phyloP scores from a whole-genome alignment of 345 rosid species.

The Eucalyptus decipiens region DNA sequence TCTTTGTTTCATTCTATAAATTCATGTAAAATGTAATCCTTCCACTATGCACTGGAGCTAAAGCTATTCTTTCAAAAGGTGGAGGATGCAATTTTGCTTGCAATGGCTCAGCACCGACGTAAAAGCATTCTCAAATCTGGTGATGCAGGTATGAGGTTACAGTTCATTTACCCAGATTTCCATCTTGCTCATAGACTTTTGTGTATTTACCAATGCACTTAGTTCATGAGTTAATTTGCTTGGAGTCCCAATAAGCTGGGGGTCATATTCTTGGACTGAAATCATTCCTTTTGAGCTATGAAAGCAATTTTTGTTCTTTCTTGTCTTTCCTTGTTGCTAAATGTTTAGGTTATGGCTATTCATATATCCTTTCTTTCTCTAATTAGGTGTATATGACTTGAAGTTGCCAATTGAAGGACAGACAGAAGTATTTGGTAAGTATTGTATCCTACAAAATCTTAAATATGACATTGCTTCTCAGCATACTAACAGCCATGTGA shows the following conservation, averaged over 20 bases:
- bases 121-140: constrained; percentile 23
- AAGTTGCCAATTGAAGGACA: neutral
- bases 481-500: neutral
- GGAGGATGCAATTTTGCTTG: constrained; percentile 68
- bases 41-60: neutral
- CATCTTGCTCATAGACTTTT: neutral
- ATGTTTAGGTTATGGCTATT: neutral
- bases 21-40: neutral
- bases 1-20: neutral
- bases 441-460: neutral
- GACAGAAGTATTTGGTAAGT: neutral
- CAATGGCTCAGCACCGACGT: constrained; percentile 66
- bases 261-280: neutral
- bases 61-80: constrained; percentile 16
- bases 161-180: neutral
- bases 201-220: neutral
- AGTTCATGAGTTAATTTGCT: neutral
- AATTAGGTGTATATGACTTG: neutral
- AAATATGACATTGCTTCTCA: neutral
- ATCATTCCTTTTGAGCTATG: neutral
- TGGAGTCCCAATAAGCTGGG: neutral
- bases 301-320: neutral
- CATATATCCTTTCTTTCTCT: neutral
- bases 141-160: constrained; percentile 9
- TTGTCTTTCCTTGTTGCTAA: neutral